Base-by-base conservation (phyloP, 139 green algal genomes). In the Edaphochlamys debaryana region DNA sequence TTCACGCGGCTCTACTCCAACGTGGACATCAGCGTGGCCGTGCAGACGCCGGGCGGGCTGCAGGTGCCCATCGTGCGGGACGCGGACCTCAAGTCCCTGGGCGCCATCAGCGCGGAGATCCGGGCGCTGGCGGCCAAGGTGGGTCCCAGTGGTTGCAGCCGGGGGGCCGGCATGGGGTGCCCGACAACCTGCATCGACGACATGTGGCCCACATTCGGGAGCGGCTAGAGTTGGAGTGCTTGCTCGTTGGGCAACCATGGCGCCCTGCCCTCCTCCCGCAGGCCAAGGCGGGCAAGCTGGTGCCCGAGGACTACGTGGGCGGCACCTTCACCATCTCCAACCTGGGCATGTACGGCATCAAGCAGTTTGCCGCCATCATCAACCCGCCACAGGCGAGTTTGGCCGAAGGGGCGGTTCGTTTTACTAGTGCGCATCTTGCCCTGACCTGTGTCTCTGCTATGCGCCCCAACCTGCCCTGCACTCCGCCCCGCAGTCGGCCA, bases 261-360 rank as follows among this genome's bases (percentile, higher is more conserved):
- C n/a, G n/a, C n/a, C n/a, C n/a, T n/a, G n/a, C n/a, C n/a, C n/a
- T n/a, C n/a, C n/a, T n/a, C n/a, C n/a, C 64, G 54, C 89, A 95
- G 90, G 95, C 95, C 42, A 95, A 95, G 87, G 94, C 96, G 54
- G 92, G 92, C 79, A 98, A 96, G 92, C 92, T 99, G 41, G 72
- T 83, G 71, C 96, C 96, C 0, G 85, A 95, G 38, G 97, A 99
- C 83, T 96, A 95, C 84, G 91, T 84, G 7, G 95, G 95, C 27
- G 96, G 96, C 67, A 98, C 96, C 56, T 98, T 98, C 91, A 98
- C 95, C 41, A 91, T 98, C 36, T 95, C 90, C 54, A 98, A 98
- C 89, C 90, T 98, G 76, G 96, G 97, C 87, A 99, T 99, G 97
- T 98, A 92, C 70, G 93, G 94, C 56, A 86, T 99, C 34, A 93